Evolutionary conservation across 345 rosid species (phyloP).

Genomic region (Triadica sebifera): DNA sequence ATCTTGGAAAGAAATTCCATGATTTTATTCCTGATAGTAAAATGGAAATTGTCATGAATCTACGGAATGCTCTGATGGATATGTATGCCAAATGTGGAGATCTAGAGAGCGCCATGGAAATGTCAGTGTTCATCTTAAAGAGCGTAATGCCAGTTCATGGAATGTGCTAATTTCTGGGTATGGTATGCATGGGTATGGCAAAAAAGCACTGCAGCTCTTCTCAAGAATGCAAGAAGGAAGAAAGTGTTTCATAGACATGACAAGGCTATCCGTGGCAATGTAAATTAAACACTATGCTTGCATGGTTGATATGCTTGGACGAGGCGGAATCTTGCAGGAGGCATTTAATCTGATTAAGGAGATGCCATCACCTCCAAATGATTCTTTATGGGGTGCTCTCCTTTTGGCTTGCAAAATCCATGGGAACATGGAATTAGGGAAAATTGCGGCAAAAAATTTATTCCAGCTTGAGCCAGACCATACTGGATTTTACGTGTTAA

Average conservation of each 20-base stretch:
- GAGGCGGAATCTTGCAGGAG: slow-evolving; percentile 48
- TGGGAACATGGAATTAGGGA: slow-evolving; percentile 42
- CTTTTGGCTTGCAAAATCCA: slow-evolving; percentile 62
- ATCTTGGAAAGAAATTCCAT: slow-evolving; percentile 43
- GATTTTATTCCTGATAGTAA: slow-evolving; percentile 28
- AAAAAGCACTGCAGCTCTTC: slow-evolving; percentile 42
- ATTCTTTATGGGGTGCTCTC: slow-evolving; percentile 56
- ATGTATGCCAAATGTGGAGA: slow-evolving; percentile 67
- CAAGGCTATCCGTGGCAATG: slow-evolving; percentile 30
- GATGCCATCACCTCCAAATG: slow-evolving; percentile 50
- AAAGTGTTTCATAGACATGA: slow-evolving; percentile 46
- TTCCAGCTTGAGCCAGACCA: slow-evolving; percentile 49
- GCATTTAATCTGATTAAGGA: slow-evolving; percentile 46
- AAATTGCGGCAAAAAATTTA: slow-evolving; percentile 45
- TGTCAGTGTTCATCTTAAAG: slow-evolving; percentile 38
- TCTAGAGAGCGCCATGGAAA: slow-evolving; percentile 36
- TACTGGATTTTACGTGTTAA: slow-evolving; percentile 51
- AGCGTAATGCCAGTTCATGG: slow-evolving; percentile 40
- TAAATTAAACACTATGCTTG: slow-evolving; percentile 54
- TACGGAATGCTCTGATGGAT: slow-evolving; percentile 47
- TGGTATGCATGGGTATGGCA: slow-evolving; percentile 50
- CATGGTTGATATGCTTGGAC: slow-evolving; percentile 64
- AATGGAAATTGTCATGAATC: slow-evolving; percentile 31
- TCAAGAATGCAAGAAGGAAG: slow-evolving; percentile 55
- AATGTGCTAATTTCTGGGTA: slow-evolving; percentile 57